phyloP scores from a whole-genome alignment of 1,284 basidiomycete species.

The Moesziomyces parantarcticus region DNA sequence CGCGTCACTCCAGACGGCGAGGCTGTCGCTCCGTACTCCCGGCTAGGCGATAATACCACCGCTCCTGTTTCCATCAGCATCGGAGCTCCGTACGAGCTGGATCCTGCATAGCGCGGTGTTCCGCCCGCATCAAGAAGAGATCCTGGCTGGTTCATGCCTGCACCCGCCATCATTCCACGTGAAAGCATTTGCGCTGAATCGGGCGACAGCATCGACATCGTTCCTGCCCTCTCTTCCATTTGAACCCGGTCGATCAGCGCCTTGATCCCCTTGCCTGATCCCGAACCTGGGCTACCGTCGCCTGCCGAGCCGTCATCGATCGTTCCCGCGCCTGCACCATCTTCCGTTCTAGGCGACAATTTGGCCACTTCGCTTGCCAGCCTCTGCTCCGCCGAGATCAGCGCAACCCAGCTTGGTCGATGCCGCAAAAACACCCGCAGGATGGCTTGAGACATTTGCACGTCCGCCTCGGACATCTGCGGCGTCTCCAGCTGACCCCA shows the following conservation, averaged over 20 bases:
- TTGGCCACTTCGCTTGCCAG: slow-evolving; percentile 31
- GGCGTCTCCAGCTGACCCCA: slow-evolving; percentile 8
- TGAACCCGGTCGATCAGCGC: slow-evolving; percentile 18
- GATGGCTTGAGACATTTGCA: slow-evolving; percentile 18
- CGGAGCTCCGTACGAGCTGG: not conserved
- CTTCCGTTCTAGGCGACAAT: slow-evolving; percentile 9
- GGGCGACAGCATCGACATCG: not conserved
- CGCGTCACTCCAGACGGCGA: slow-evolving; percentile 22
- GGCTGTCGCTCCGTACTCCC: slow-evolving; percentile 12
- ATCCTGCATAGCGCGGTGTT: slow-evolving; percentile 1
- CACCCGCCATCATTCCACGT: not conserved
- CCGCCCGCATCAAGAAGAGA: slow-evolving; percentile 1
- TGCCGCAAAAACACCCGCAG: slow-evolving; percentile 22
- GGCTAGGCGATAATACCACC: slow-evolving; percentile 8
- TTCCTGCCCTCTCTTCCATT: slow-evolving; percentile 21
- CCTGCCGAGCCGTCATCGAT: not conserved
- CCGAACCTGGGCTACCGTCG: not conserved
- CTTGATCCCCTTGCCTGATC: slow-evolving; percentile 16
- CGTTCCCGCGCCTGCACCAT: not conserved
- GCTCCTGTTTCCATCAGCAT: slow-evolving; percentile 4
- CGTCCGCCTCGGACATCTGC: slow-evolving; percentile 14
- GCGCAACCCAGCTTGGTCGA: slow-evolving; percentile 28
- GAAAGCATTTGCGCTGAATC: slow-evolving; percentile 1
- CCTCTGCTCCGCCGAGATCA: slow-evolving; percentile 33
- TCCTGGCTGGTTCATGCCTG: not conserved